phyloP scores from a whole-genome alignment of 2,329 filamentous ascomycete genomes.

The Drechslerella dactyloides region DNA sequence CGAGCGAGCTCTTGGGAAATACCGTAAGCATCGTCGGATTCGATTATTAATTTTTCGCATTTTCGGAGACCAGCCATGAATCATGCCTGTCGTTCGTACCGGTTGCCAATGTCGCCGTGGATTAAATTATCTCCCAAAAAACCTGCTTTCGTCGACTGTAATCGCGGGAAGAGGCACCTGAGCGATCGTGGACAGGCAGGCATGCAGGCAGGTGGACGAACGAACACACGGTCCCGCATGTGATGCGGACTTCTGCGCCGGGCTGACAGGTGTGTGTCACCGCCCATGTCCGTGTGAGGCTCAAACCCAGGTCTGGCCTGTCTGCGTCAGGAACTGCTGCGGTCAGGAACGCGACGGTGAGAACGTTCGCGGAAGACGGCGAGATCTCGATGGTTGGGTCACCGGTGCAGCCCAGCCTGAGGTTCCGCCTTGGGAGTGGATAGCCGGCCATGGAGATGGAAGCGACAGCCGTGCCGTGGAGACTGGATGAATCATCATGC shows the following conservation, averaged over 20 bases:
- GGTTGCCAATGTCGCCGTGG: no score
- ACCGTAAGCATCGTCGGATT: no score
- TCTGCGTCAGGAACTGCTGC: constrained; percentile 7
- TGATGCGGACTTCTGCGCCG: background rate
- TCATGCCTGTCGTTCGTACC: no score
- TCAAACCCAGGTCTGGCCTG: constrained; percentile 8
- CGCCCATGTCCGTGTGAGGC: constrained; percentile 1
- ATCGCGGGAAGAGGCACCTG: background rate
- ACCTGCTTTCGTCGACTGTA: background rate
- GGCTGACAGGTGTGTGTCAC: constrained; percentile 1
- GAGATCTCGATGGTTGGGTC: background rate
- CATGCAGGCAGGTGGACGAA: background rate
- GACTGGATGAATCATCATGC: constrained; percentile 41
- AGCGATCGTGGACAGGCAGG: background rate
- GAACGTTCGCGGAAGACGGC: background rate
- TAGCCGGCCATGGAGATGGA: no score
- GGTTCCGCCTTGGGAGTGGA: constrained; percentile 40
- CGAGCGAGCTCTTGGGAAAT: constrained; percentile 3
- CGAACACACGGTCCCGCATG: background rate
- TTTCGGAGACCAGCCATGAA: no score
- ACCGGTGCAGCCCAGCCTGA: constrained; percentile 16
- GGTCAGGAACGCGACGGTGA: constrained; percentile 23
- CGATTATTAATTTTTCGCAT: background rate
- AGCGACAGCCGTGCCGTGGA: no score
- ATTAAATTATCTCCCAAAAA: background rate